A percentile compares a stretch with the other conserved stretches of the same genome.
phyloP scores from a whole-genome alignment of 179 eudicot genomes.

The Amaranthus tricolor region DNA sequence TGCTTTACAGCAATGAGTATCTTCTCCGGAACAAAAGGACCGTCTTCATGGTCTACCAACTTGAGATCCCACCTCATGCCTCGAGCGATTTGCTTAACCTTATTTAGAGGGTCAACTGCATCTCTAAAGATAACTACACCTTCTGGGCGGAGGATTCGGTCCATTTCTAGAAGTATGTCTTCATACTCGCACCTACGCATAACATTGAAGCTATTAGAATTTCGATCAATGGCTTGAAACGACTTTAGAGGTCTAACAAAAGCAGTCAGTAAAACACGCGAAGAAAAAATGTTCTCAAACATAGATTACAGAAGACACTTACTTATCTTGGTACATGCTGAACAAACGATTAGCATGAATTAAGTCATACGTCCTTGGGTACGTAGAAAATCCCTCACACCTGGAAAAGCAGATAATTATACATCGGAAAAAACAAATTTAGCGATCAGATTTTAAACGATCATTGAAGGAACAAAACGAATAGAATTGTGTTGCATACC shows the following conservation, averaged over 20 bases:
- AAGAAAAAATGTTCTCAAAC: neutral
- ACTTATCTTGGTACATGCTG: slow-evolving; percentile 52
- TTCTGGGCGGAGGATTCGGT: slow-evolving; percentile 70
- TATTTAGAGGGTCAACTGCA: slow-evolving; percentile 57
- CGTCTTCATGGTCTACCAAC: slow-evolving; percentile 65
- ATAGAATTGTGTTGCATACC: slow-evolving; percentile 30
- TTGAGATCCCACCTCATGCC: slow-evolving; percentile 72
- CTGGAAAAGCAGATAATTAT: slow-evolving; percentile 25
- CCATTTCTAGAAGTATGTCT: slow-evolving; percentile 72
- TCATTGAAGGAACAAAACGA: neutral
- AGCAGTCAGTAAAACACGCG: neutral
- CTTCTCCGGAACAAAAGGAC: slow-evolving; percentile 62
- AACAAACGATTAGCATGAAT: slow-evolving; percentile 50
- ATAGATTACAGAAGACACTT: slow-evolving; percentile 20
- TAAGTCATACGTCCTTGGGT: slow-evolving; percentile 56
- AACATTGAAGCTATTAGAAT: too few species aligned
- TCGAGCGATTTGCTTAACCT: slow-evolving; percentile 46
- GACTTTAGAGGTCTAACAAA: too few species aligned
- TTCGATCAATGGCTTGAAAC: too few species aligned
- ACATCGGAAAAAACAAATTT: neutral
- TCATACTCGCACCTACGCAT: slow-evolving; percentile 51
- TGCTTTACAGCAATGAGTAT: slow-evolving; percentile 52
- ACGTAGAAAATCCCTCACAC: slow-evolving; percentile 63
- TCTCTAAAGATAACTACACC: slow-evolving; percentile 61
- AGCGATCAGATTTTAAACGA: neutral